A percentile compares a stretch with the other conserved stretches of the same genome.
phyloP scores from a whole-genome alignment of 2,329 filamentous ascomycete species.

The Teratosphaeria nubilosa region DNA sequence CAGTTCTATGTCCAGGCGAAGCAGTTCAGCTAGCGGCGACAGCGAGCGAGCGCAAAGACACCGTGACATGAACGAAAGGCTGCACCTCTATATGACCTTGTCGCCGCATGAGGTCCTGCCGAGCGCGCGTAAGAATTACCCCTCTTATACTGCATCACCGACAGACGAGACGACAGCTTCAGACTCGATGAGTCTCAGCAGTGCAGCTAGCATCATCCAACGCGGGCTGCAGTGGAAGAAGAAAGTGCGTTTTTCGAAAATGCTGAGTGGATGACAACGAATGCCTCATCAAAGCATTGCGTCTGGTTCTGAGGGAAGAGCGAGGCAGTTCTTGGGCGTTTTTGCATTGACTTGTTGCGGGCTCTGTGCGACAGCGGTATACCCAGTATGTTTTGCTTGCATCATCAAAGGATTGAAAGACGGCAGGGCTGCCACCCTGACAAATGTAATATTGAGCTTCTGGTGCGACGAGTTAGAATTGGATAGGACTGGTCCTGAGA shows the following conservation, averaged over 20 bases:
- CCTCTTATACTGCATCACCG: slow-evolving; percentile 10
- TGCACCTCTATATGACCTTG: slow-evolving; percentile 23
- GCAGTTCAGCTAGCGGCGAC: slow-evolving; percentile 18
- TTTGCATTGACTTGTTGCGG: neutral
- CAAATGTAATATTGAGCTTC: neutral
- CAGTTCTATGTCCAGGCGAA: slow-evolving; percentile 19
- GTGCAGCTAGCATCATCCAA: slow-evolving; percentile 2
- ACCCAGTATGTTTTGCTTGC: neutral
- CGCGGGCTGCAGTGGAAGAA: slow-evolving; percentile 13
- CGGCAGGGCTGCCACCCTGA: neutral
- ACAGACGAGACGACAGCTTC: slow-evolving; percentile 1
- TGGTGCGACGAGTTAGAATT: neutral
- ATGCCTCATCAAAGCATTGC: neutral
- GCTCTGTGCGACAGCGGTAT: neutral
- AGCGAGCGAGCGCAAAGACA: slow-evolving; percentile 20
- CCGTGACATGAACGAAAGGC: slow-evolving; percentile 26
- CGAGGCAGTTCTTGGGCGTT: neutral
- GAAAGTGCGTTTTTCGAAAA: slow-evolving; percentile 13
- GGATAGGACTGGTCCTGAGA: neutral
- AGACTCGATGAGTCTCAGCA: slow-evolving; percentile 3
- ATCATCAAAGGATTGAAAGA: neutral
- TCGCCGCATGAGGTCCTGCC: slow-evolving; percentile 23
- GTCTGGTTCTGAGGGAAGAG: neutral
- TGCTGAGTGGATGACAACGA: slow-evolving; percentile 16
- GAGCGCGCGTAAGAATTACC: slow-evolving; percentile 23